phyloP scores from a whole-genome alignment of 2,329 filamentous ascomycete species.

The Dothideomycetes sp. region DNA sequence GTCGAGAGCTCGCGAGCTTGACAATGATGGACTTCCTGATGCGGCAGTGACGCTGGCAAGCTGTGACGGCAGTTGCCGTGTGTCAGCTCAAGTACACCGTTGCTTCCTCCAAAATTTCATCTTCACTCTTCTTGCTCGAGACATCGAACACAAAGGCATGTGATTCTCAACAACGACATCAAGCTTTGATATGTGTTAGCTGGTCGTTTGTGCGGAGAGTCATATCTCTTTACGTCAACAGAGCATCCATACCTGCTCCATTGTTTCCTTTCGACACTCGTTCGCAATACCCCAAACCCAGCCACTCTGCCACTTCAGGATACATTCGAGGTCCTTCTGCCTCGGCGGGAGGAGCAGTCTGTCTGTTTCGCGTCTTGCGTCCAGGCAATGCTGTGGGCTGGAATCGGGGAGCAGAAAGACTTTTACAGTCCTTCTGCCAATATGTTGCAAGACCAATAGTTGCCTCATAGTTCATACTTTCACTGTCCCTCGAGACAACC shows the following conservation, averaged over 20 bases:
- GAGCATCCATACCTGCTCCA: too few species aligned
- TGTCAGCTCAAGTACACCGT: neutral
- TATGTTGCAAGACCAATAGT: slow-evolving; percentile 13
- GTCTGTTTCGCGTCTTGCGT: slow-evolving; percentile 15
- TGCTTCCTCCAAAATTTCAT: slow-evolving; percentile 12
- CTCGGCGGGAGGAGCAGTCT: slow-evolving; percentile 11
- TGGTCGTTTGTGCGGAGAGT: neutral
- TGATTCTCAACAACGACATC: neutral
- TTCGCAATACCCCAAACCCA: slow-evolving; percentile 14
- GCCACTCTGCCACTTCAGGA: slow-evolving; percentile 11
- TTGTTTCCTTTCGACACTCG: neutral
- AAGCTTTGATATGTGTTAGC: neutral
- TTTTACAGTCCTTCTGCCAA: slow-evolving; percentile 6
- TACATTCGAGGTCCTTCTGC: slow-evolving; percentile 10
- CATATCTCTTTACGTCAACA: too few species aligned
- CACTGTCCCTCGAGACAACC: slow-evolving; percentile 9
- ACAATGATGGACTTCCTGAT: too few species aligned
- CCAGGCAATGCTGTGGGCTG: slow-evolving; percentile 14
- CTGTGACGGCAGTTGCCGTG: slow-evolving; percentile 8
- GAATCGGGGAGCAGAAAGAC: slow-evolving; percentile 8
- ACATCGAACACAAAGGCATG: too few species aligned
- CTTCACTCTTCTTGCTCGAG: too few species aligned
- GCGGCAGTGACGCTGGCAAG: slow-evolving; percentile 8
- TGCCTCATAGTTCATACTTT: slow-evolving; percentile 15
- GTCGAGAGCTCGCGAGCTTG: too few species aligned